Conservation (phyloP, 805 yeast genomes). For the Komagataella mondaviorum region DNA sequence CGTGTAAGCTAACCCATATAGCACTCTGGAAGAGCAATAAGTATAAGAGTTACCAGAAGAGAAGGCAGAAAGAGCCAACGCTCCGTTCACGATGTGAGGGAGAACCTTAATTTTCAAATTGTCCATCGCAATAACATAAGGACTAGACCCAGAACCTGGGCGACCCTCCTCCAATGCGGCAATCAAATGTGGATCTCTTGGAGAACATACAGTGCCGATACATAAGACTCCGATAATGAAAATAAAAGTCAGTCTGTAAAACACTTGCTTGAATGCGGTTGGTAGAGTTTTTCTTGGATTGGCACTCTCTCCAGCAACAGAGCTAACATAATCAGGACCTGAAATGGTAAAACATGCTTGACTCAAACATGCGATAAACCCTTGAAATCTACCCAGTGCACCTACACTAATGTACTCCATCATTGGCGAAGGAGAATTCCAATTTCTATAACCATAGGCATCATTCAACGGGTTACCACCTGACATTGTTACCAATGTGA, state of each 20-base stretch:
- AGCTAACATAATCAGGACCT: slow-evolving; percentile 35
- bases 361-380: slow-evolving; percentile 26
- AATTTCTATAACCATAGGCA: slow-evolving; percentile 20
- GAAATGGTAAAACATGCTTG: slow-evolving; percentile 28
- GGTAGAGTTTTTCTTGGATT: slow-evolving; percentile 35
- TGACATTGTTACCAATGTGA: slow-evolving; percentile 32
- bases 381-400: slow-evolving; percentile 29
- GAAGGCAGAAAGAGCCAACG: slow-evolving; percentile 28
- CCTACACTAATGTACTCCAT: slow-evolving; percentile 26
- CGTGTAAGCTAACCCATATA: slow-evolving; percentile 31
- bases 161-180: slow-evolving; percentile 18
- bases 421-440: slow-evolving; percentile 15
- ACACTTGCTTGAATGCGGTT: slow-evolving; percentile 32
- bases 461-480: slow-evolving; percentile 37
- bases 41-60: slow-evolving; percentile 37
- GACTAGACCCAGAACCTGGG: slow-evolving; percentile 35
- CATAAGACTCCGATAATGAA: slow-evolving; percentile 34
- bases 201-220: slow-evolving; percentile 30
- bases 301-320: slow-evolving; percentile 32
- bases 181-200: slow-evolving; percentile 23
- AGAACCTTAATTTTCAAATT: slow-evolving; percentile 26
- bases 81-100: slow-evolving; percentile 30
- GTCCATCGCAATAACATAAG: slow-evolving; percentile 34
- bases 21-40: slow-evolving; percentile 30
- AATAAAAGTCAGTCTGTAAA: slow-evolving; percentile 27